Conservation (phyloP, 495 filamentous ascomycete species). For the Podospora appendiculata region DNA sequence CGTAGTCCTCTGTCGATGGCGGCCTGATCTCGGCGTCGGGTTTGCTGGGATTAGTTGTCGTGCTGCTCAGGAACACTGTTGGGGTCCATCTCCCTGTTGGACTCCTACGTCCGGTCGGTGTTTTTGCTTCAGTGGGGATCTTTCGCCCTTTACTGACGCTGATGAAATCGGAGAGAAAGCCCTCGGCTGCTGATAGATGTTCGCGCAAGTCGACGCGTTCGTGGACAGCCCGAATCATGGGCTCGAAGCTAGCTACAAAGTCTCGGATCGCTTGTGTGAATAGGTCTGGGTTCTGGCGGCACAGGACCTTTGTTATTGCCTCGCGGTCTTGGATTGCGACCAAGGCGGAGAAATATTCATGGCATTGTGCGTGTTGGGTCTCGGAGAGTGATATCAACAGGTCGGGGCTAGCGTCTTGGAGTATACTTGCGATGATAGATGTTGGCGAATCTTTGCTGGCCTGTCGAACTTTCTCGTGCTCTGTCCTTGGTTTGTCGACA, state of each 20-base stretch:
- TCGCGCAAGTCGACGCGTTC: constrained; percentile 55
- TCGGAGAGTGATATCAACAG: constrained; percentile 32
- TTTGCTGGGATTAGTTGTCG: constrained; percentile 1
- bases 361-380: constrained; percentile 42
- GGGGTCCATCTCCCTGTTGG: no score
- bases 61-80: not conserved
- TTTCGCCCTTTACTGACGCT: constrained; percentile 29
- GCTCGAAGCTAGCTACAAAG: constrained; percentile 52
- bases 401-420: constrained; percentile 23
- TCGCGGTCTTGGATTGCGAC: constrained; percentile 56
- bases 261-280: constrained; percentile 51
- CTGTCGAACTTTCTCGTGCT: constrained; percentile 40
- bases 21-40: constrained; percentile 13
- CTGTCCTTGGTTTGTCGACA: constrained; percentile 31
- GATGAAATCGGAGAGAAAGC: constrained; percentile 55
- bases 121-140: constrained; percentile 1
- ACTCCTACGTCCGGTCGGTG: no score
- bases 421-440: constrained; percentile 47
- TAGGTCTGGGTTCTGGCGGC: constrained; percentile 50
- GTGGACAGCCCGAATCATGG: constrained; percentile 55
- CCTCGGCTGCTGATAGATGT: constrained; percentile 47
- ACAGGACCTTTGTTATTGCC: constrained; percentile 48
- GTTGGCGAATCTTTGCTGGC: constrained; percentile 23
- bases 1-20: constrained; percentile 56
- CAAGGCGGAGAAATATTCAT: constrained; percentile 51